Conservation (phyloP, 345 rosid species). For the Gossypium arboreum region DNA sequence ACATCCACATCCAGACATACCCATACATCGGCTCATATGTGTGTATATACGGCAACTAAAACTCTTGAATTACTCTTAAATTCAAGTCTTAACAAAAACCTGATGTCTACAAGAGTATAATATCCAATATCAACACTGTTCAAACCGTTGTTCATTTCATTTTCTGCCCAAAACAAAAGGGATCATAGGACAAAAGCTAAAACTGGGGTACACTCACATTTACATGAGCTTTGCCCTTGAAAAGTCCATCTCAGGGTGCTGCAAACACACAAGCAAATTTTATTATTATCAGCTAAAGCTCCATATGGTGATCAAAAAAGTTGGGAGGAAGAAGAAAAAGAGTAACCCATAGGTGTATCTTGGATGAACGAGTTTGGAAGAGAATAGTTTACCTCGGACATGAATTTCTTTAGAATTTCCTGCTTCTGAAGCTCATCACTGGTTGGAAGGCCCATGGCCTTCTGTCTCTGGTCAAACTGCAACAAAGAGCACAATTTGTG, state of each 20-base stretch:
- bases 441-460: slow-evolving; percentile 84
- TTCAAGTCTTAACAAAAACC: neutral
- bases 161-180: neutral
- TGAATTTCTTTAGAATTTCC: slow-evolving; percentile 78
- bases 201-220: neutral
- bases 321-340: too few species aligned
- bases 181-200: neutral
- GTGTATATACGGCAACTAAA: neutral
- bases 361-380: neutral
- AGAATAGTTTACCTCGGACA: slow-evolving; percentile 58
- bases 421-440: slow-evolving; percentile 87
- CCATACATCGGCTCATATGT: too few species aligned
- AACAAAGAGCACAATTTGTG: neutral
- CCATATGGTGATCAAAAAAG: neutral
- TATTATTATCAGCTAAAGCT: neutral
- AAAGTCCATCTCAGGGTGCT: slow-evolving; percentile 99
- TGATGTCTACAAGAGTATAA: neutral
- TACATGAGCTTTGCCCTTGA: slow-evolving; percentile 70
- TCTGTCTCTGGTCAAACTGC: slow-evolving; percentile 94
- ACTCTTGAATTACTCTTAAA: neutral
- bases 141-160: neutral
- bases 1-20: too few species aligned
- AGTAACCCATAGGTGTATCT: too few species aligned
- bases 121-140: slow-evolving; percentile 11
- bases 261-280: slow-evolving; percentile 21